phyloP scores from a whole-genome alignment of 495 filamentous ascomycete genomes.

The Aspergillus sparsus region DNA sequence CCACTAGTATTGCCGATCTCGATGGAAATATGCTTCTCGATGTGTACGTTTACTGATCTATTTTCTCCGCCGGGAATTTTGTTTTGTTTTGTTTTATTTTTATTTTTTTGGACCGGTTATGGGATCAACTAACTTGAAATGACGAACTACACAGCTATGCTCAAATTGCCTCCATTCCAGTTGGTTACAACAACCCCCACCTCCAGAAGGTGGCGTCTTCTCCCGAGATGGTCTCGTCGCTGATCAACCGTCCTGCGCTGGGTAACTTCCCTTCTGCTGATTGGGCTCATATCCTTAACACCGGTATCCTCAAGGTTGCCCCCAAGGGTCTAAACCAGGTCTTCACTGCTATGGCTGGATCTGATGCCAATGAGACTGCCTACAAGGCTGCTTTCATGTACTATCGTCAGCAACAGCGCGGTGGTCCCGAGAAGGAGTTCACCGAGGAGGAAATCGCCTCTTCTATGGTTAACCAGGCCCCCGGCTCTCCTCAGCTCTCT shows the following conservation, averaged over 20 bases:
- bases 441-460: constrained; percentile 74
- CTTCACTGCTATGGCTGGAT: constrained; percentile 94
- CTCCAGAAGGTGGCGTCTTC: constrained; percentile 69
- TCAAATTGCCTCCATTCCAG: constrained; percentile 95
- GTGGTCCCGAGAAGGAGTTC: constrained; percentile 80
- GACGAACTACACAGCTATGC: constrained; percentile 61
- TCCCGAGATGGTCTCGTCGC: constrained; percentile 74
- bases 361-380: constrained; percentile 98
- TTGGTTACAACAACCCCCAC: constrained; percentile 94
- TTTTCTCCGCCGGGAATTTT: constrained; percentile 17
- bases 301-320: constrained; percentile 84
- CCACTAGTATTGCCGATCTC: constrained; percentile 75
- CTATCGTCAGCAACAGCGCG: constrained; percentile 84
- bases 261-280: constrained; percentile 94
- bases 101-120: neutral
- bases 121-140: constrained; percentile 1
- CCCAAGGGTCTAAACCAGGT: constrained; percentile 93
- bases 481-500: constrained; percentile 79
- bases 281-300: constrained; percentile 83
- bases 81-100: constrained; percentile 4
- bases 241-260: constrained; percentile 93
- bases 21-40: constrained; percentile 72
- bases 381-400: constrained; percentile 99
- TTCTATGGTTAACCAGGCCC: constrained; percentile 82
- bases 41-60: constrained; percentile 55